Evolutionary conservation across 2,329 filamentous ascomycete genomes (phyloP), one percentile per base, ranked within the genome.

Genomic region (Verticillium dahliae): DNA sequence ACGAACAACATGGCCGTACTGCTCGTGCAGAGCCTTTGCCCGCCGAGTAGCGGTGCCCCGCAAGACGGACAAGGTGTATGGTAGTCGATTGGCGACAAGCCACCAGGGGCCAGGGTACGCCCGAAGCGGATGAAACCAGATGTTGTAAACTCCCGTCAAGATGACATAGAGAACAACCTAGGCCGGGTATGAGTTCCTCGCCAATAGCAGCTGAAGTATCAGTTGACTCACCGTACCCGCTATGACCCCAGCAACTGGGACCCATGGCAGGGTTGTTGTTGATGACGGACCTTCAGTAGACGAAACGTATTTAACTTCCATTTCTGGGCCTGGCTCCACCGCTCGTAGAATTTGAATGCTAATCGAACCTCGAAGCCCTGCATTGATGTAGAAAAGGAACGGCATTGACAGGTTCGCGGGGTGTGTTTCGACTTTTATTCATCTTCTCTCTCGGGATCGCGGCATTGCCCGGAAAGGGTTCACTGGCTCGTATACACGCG

Each of bases 1-100:
- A 10, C 81, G 76, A 9, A 83, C 79, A 1, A 82, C 73, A 1
- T 72, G 71, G 5, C 80, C 80, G 64, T 80, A 79, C 50, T 69
- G 63, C 6, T 70, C 64, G 66, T 80, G 77, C 14, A 79, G 67
- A 3, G 65, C 65, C 35, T 69, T 67, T 57, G 73, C 62, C 59
- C 71, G 67, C 34, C 68, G 69, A 18, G 54, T 56, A 1, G 33
- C 54, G 13, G 65, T 67, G 31, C 73, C 72, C 31, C 60, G 56
- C 66, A 60, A 35, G 33, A 59, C 45, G 54, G 55, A 60, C 9
- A 56, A 15, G 13, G 54, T 56, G 54, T 56, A 56, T 3, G 54
- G 54, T 9, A 10, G 15, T 34, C 54, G n/a, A 11, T 14, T 56
- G 31, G 33, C 54, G 6, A 18, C 54, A 4, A 34, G 33, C 54